Evolutionary conservation across 2,329 filamentous ascomycete genomes (phyloP).

Genomic region (Phialemonium atrogriseum): DNA sequence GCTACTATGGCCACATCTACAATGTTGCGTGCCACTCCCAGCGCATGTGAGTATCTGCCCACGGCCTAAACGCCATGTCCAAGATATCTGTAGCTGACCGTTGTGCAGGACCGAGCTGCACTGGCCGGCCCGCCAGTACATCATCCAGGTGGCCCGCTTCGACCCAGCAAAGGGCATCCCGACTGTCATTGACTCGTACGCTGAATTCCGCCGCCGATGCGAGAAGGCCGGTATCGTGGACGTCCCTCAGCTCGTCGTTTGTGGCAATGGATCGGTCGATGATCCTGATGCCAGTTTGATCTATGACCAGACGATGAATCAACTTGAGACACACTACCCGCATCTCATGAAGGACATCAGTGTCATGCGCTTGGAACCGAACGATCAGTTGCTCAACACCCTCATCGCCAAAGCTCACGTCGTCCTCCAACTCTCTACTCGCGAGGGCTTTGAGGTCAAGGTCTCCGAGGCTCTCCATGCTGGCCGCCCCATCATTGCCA

Average conservation of each 20-base stretch:
- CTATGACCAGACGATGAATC: slow-evolving; percentile 62
- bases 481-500: slow-evolving; percentile 69
- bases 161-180: slow-evolving; percentile 78
- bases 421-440: slow-evolving; percentile 69
- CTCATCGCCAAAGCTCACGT: slow-evolving; percentile 65
- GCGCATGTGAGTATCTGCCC: slow-evolving; percentile 38
- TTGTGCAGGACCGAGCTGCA: slow-evolving; percentile 40
- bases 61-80: slow-evolving; percentile 12
- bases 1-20: slow-evolving; percentile 70
- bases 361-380: slow-evolving; percentile 68
- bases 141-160: slow-evolving; percentile 74
- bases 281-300: slow-evolving; percentile 69
- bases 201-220: slow-evolving; percentile 57
- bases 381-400: slow-evolving; percentile 72
- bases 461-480: slow-evolving; percentile 78
- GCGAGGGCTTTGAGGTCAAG: slow-evolving; percentile 82
- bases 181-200: slow-evolving; percentile 68
- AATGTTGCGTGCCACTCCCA: slow-evolving; percentile 52
- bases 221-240: slow-evolving; percentile 42
- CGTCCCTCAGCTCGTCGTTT: slow-evolving; percentile 66
- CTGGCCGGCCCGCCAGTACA: slow-evolving; percentile 59
- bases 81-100: not conserved
- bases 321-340: slow-evolving; percentile 55
- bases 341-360: slow-evolving; percentile 59
- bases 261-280: slow-evolving; percentile 72